Conservation (phyloP, 768 basidiomycete genomes). For the Leccinum rimulosum region DNA sequence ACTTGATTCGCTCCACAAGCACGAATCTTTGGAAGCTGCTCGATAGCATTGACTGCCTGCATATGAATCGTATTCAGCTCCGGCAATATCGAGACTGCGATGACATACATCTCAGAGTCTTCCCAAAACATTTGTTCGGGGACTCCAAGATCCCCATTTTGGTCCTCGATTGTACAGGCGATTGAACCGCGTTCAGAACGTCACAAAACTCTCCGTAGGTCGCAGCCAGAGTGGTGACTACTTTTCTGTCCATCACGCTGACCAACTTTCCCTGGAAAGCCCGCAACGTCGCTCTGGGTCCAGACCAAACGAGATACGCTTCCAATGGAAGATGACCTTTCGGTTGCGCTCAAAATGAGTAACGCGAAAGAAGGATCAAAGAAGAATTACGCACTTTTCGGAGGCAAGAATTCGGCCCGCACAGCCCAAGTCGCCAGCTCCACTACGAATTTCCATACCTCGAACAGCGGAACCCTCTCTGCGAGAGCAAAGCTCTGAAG, state of each 20-base stretch:
- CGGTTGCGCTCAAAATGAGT: neutral
- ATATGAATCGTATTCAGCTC: neutral
- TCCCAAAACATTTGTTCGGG: neutral
- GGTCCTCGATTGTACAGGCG: neutral
- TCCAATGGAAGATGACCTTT: conserved; percentile 2
- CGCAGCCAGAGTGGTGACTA: conserved; percentile 1
- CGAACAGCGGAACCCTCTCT: conserved; percentile 1
- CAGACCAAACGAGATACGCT: conserved; percentile 16
- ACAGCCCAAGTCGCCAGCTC: neutral
- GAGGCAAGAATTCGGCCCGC: neutral
- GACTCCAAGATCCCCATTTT: neutral
- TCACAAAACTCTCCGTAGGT: conserved; percentile 14
- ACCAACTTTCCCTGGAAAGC: conserved; percentile 13
- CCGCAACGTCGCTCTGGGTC: conserved; percentile 4
- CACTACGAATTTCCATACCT: conserved; percentile 4
- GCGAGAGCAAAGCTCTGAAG: neutral
- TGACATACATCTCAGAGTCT: conserved; percentile 8
- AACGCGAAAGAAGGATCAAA: neutral
- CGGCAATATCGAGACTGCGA: neutral
- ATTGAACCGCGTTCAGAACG: neutral
- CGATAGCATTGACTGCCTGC: conserved; percentile 7
- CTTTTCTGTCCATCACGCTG: conserved; percentile 7
- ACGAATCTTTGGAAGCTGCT: neutral
- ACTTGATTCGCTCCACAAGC: conserved; percentile 18
- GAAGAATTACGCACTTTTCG: neutral